Evolutionary conservation across 179 eudicot species (phyloP), one percentile per base, ranked within the genome.

Genomic region (Nepenthes alata): DNA sequence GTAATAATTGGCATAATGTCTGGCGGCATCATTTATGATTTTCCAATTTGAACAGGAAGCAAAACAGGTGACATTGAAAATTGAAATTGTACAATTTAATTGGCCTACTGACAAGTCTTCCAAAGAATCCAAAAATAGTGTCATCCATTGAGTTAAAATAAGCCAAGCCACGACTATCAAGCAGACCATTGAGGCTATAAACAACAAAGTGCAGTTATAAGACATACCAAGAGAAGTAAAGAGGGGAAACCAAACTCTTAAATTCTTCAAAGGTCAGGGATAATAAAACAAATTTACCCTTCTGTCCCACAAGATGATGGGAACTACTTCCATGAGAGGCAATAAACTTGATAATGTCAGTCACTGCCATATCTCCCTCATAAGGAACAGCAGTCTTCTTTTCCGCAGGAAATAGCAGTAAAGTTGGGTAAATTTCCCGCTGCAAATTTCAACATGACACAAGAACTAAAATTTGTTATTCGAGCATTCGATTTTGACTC

Each of bases 381-480:
- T 82, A 91, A 57, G 75, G 55, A 39, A 91, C 63, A 60, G 80
- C 77, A 39, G 66, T 72, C 79, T 88, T 85, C 66, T 69, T 72
- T 58, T 75, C 81, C 2, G 88, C 91, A 48, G 96, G 96, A 74
- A 79, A 88, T 67, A 91, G 75, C 68, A 91, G 68, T 73, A 91
- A 63, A 41, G 78, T 72, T 12, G 97, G 97, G 78, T 84, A 85
- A 53, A 81, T 67, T 69, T 91, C 96, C 63, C 79, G 80, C 97
- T 91, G 97, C 79, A 71, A 58, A 72, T 65, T 57, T 59, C 47
- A 62, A 73, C 41, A 35, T 68, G 14, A 68, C 8, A 50, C 36
- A 58, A 51, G 13, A 11, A 36, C 11, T 37, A 14, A 50, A 15
- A 52, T 11, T 7, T 15, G 14, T 41, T 41, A 41, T 41, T 41